Percentiles rank a stretch among this genome's conserved stretches.
These are phyloP conservation scores for Kuraishia capsulata DNA, from an alignment of 805 yeast species.

Conservation along the genomic window DNA sequence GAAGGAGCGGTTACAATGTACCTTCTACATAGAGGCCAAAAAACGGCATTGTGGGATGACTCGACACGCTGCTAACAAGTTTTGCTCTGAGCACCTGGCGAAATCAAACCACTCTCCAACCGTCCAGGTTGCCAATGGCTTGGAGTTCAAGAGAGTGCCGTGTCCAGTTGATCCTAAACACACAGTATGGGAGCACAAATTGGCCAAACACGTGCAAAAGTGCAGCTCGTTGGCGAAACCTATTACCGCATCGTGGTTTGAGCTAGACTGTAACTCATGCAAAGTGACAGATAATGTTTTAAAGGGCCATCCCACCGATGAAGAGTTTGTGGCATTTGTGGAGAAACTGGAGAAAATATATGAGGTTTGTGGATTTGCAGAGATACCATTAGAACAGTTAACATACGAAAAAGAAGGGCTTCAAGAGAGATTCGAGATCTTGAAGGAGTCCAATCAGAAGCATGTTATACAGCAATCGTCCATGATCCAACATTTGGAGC, in stretches of 20 bases:
- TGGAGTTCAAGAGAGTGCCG: constrained; percentile 36
- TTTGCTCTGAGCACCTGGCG: constrained; percentile 50
- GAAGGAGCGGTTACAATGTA: constrained; percentile 21
- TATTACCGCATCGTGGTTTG: constrained; percentile 41
- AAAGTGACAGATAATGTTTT: constrained; percentile 3
- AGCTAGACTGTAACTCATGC: constrained; percentile 33
- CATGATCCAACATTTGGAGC: constrained; percentile 56
- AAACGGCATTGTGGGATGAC: constrained; percentile 49
- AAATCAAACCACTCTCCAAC: constrained; percentile 2
- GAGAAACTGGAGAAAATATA: constrained; percentile 6
- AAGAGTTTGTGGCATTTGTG: constrained; percentile 14
- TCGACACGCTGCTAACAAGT: constrained; percentile 30
- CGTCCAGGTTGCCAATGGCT: not conserved
- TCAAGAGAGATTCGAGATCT: constrained; percentile 33
- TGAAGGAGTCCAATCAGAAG: constrained; percentile 41
- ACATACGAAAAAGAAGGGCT: constrained; percentile 21
- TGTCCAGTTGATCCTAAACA: constrained; percentile 78
- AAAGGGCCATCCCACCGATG: constrained; percentile 8
- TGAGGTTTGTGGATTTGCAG: constrained; percentile 6
- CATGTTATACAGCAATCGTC: constrained; percentile 83
- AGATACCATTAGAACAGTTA: constrained; percentile 10
- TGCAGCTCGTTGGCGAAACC: constrained; percentile 33
- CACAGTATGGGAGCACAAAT: constrained; percentile 53
- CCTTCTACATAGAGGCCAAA: constrained; percentile 34
- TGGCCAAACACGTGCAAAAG: constrained; percentile 47